Conservation (phyloP, 1,139 yeast genomes). For the Blastobotrys elegans region DNA sequence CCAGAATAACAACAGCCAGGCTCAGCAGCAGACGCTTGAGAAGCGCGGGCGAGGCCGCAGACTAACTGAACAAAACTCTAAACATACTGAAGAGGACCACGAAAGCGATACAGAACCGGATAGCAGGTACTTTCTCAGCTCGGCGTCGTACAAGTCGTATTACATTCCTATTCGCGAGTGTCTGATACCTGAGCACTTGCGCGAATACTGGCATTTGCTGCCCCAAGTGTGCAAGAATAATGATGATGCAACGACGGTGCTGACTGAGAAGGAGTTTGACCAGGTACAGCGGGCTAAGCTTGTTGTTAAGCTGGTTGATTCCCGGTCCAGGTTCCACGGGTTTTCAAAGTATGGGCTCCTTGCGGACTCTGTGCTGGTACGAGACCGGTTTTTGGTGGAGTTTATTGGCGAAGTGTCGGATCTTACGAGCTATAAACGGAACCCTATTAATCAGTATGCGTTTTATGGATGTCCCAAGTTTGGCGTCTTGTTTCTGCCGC, state of each 20-base stretch:
- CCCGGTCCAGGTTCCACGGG: slow-evolving; percentile 66
- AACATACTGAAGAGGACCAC: slow-evolving; percentile 8
- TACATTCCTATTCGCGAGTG: slow-evolving; percentile 18
- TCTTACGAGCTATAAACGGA: slow-evolving; percentile 55
- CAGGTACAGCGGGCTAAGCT: slow-evolving; percentile 27
- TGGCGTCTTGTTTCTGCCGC: slow-evolving; percentile 54
- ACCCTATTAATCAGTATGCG: slow-evolving; percentile 70
- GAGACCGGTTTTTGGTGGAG: slow-evolving; percentile 55
- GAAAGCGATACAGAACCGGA: slow-evolving; percentile 17
- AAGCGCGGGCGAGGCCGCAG: slow-evolving; percentile 14
- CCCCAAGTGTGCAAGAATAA: slow-evolving; percentile 12
- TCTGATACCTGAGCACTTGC: slow-evolving; percentile 14
- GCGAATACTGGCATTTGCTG: slow-evolving; percentile 10
- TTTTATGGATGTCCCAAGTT: slow-evolving; percentile 85
- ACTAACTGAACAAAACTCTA: slow-evolving; percentile 18
- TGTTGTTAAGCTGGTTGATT: slow-evolving; percentile 44
- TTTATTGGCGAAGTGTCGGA: slow-evolving; percentile 69
- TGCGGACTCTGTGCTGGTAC: slow-evolving; percentile 41
- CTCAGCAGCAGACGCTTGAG: background rate
- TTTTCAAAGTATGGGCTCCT: slow-evolving; percentile 65
- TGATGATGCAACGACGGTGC: slow-evolving; percentile 21
- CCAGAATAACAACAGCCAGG: background rate
- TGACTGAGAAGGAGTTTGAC: slow-evolving; percentile 25
- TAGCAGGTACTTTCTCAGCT: slow-evolving; percentile 14
- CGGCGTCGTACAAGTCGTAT: slow-evolving; percentile 25